These are phyloP conservation scores for Dictyophora rubrovolvata DNA, from an alignment of 768 basidiomycete species.

Conservation along the genomic window DNA sequence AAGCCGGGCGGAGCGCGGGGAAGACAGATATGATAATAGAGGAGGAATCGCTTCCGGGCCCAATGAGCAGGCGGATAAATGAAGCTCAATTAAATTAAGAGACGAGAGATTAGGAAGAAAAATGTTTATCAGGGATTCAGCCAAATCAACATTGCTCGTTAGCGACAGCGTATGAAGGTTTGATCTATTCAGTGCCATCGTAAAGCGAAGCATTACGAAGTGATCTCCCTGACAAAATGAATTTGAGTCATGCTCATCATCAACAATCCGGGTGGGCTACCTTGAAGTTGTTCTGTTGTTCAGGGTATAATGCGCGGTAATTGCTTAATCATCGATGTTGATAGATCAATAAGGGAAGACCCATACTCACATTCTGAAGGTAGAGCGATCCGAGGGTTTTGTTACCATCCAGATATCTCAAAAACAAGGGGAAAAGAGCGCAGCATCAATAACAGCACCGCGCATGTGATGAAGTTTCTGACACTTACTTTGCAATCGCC, in stretches of 20 bases:
- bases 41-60: constrained; percentile 30
- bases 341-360: too few relatives aligned
- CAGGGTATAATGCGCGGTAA: background rate
- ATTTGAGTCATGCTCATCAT: constrained; percentile 21
- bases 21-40: constrained; percentile 41
- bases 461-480: too few relatives aligned
- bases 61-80: constrained; percentile 43
- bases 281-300: constrained; percentile 13
- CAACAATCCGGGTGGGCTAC: constrained; percentile 15
- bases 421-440: too few relatives aligned
- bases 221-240: constrained; percentile 30
- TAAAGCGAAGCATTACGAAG: constrained; percentile 28
- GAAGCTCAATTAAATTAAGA: constrained; percentile 40
- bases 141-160: constrained; percentile 38
- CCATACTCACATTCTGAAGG: constrained; percentile 44
- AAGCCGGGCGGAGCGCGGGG: constrained; percentile 37
- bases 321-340: too few relatives aligned
- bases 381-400: constrained; percentile 36
- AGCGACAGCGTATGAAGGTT: constrained; percentile 40
- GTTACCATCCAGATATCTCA: constrained; percentile 39
- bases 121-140: constrained; percentile 36
- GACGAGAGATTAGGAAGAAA: constrained; percentile 45
- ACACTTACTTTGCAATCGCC: constrained; percentile 29
- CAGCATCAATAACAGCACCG: too few relatives aligned
- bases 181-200: constrained; percentile 45